phyloP scores from a whole-genome alignment of 192 early-diverging fungal genomes.

The Entophlyctis helioformis region DNA sequence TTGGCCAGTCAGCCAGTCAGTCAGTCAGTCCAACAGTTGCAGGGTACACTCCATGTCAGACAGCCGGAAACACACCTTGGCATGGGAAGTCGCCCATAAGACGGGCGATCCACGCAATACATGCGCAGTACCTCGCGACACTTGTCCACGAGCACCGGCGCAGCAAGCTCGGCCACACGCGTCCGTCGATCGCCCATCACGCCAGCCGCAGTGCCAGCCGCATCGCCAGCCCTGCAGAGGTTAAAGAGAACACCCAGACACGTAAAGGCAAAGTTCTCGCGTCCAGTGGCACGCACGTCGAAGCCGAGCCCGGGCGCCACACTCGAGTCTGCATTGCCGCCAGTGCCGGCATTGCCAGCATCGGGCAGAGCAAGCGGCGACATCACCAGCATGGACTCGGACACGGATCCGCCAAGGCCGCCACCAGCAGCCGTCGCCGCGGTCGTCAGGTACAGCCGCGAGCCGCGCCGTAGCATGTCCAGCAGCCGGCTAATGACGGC shows the following conservation, averaged over 20 bases:
- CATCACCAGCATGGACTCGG: not conserved
- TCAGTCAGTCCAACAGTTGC: constrained; percentile 1
- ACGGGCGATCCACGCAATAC: constrained; percentile 52
- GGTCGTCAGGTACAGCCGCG: constrained; percentile 22
- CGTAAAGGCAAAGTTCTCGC: constrained; percentile 56
- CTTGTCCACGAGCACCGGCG: constrained; percentile 50
- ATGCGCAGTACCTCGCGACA: constrained; percentile 42
- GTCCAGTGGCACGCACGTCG: constrained; percentile 44
- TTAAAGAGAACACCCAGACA: constrained; percentile 51
- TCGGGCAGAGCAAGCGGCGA: not conserved
- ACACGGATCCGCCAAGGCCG: not conserved
- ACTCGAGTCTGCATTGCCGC: not conserved
- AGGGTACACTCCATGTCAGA: constrained; percentile 1
- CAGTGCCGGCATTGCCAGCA: not conserved
- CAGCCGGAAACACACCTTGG: constrained; percentile 35
- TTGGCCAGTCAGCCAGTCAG: not conserved
- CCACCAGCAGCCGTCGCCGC: constrained; percentile 1
- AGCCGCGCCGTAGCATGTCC: constrained; percentile 43
- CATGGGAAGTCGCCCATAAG: constrained; percentile 57
- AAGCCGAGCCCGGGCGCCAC: constrained; percentile 6
- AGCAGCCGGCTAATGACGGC: constrained; percentile 40
- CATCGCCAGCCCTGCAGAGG: constrained; percentile 40
- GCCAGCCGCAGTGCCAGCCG: constrained; percentile 1
- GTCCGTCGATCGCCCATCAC: constrained; percentile 25
- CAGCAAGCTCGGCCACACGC: constrained; percentile 47